These are phyloP conservation scores for Aspergillus nomiae DNA, from an alignment of 2,329 filamentous ascomycete species.

Conservation along the genomic window DNA sequence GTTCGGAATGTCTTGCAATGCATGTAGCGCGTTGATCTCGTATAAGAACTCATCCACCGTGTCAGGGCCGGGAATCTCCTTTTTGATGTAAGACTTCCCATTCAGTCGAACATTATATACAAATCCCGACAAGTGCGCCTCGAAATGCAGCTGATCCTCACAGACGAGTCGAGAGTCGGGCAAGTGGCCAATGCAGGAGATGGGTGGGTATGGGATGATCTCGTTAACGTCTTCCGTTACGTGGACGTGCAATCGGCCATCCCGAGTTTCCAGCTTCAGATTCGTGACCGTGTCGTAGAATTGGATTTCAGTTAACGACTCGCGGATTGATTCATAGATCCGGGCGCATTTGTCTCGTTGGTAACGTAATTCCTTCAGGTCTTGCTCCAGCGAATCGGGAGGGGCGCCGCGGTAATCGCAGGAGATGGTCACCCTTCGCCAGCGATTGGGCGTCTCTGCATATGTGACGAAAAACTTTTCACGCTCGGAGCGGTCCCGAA, in stretches of 20 bases:
- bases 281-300: slow-evolving; percentile 97
- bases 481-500: slow-evolving; percentile 84
- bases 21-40: slow-evolving; percentile 91
- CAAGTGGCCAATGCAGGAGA: slow-evolving; percentile 74
- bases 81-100: slow-evolving; percentile 79
- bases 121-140: slow-evolving; percentile 93
- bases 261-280: slow-evolving; percentile 84
- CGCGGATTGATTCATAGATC: slow-evolving; percentile 92
- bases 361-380: slow-evolving; percentile 74
- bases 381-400: slow-evolving; percentile 79
- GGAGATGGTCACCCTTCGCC: slow-evolving; percentile 89
- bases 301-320: slow-evolving; percentile 88
- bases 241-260: slow-evolving; percentile 88
- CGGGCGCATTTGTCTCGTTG: slow-evolving; percentile 90
- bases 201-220: slow-evolving; percentile 81
- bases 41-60: slow-evolving; percentile 96
- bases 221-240: slow-evolving; percentile 98
- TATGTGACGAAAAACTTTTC: slow-evolving; percentile 99
- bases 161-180: slow-evolving; percentile 51
- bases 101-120: slow-evolving; percentile 86
- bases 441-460: slow-evolving; percentile 74
- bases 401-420: slow-evolving; percentile 85
- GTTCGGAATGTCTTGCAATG: slow-evolving; percentile 69
- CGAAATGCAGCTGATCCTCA: slow-evolving; percentile 78
- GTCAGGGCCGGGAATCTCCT: slow-evolving; percentile 95